Percentiles rank a stretch among this genome's conserved stretches.
phyloP scores from a whole-genome alignment of 345 rosid genomes.

The Abelmoschus esculentus region DNA sequence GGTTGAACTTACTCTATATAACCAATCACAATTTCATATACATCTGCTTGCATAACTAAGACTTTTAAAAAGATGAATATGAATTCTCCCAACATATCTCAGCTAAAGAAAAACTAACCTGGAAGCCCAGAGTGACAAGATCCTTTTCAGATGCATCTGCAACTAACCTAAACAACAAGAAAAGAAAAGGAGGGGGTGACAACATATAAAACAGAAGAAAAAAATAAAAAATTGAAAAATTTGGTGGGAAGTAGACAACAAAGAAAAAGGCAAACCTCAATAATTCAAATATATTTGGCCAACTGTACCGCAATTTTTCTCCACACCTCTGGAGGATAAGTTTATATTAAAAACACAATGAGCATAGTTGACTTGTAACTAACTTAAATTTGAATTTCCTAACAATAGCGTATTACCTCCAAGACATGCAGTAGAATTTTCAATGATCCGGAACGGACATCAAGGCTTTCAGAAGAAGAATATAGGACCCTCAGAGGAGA shows the following conservation, averaged over 20 bases:
- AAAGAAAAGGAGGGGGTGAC: conserved; percentile 8
- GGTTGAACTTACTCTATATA: conserved; percentile 10
- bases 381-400: conserved; percentile 7
- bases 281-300: conserved; percentile 85
- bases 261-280: conserved; percentile 52
- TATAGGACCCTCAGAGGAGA: conserved; percentile 80
- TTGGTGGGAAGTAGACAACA: conserved; percentile 2
- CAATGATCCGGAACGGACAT: conserved; percentile 78
- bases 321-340: conserved; percentile 67
- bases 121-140: conserved; percentile 82
- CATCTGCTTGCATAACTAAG: not conserved
- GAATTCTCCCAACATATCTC: conserved; percentile 6
- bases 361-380: conserved; percentile 5
- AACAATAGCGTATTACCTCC: conserved; percentile 50
- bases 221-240: not conserved
- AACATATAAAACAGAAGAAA: conserved; percentile 1
- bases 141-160: conserved; percentile 95
- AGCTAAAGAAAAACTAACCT: conserved; percentile 44
- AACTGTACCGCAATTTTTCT: conserved; percentile 74
- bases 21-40: not conserved
- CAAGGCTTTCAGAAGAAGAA: conserved; percentile 68
- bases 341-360: conserved; percentile 10
- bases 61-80: not conserved
- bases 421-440: conserved; percentile 93
- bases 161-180: conserved; percentile 54